Conservation (phyloP, 176 grass and related monocot species). For the Musa schizocarpa region DNA sequence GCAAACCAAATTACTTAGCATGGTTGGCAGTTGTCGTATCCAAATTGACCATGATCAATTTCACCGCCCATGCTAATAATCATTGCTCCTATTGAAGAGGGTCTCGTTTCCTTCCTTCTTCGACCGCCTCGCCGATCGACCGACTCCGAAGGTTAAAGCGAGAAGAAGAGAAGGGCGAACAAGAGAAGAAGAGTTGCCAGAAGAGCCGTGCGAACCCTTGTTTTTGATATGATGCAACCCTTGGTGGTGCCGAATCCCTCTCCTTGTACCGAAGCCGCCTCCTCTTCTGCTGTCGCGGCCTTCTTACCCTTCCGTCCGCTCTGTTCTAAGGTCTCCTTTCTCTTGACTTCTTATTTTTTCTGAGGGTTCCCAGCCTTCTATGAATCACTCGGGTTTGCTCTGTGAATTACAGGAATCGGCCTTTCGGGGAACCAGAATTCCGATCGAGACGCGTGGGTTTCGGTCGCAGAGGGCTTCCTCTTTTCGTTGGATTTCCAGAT, state of each 20-base stretch:
- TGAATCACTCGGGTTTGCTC: background rate
- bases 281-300: background rate
- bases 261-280: background rate
- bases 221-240: background rate
- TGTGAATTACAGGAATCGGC: constrained; percentile 22
- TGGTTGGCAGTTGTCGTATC: no score
- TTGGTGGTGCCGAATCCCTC: background rate
- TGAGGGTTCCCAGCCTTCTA: background rate
- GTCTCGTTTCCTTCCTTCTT: no score
- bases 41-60: no score
- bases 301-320: background rate
- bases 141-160: no score
- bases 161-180: background rate
- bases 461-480: background rate
- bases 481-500: constrained; percentile 8
- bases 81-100: no score
- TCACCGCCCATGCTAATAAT: no score
- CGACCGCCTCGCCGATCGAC: no score
- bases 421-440: constrained; percentile 17
- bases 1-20: no score
- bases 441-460: background rate
- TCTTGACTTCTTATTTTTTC: background rate
- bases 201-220: background rate
- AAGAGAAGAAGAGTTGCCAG: background rate
- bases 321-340: background rate